Percentiles rank a stretch among this genome's conserved stretches.
phyloP scores from a whole-genome alignment of 768 basidiomycete species.

The Psilocybe subaeruginosa region DNA sequence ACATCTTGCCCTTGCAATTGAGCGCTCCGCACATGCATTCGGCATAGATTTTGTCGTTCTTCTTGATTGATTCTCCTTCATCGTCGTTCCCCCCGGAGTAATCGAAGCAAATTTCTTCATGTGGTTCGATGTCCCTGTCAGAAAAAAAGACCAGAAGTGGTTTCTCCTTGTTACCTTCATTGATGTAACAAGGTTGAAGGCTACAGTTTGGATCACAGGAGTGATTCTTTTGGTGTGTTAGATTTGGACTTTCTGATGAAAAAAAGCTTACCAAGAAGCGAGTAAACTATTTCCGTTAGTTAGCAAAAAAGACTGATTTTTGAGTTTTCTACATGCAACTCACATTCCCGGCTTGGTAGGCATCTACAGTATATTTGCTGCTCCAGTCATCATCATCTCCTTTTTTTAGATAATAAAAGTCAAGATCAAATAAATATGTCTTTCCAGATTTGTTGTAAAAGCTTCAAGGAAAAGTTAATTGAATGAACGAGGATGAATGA shows the following conservation, averaged over 20 bases:
- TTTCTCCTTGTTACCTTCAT: constrained; percentile 73
- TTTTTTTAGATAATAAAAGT: constrained; percentile 67
- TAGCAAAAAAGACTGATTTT: not conserved
- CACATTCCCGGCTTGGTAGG: constrained; percentile 87
- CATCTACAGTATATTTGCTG: constrained; percentile 70
- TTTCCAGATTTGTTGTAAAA: constrained; percentile 74
- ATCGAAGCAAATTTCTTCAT: constrained; percentile 79
- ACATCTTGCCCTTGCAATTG: constrained; percentile 8
- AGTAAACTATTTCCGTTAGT: constrained; percentile 66
- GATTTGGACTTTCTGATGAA: not conserved
- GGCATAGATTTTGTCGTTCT: constrained; percentile 17
- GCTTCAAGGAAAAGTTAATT: constrained; percentile 36
- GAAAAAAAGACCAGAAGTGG: constrained; percentile 74
- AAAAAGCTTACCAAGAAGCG: constrained; percentile 70
- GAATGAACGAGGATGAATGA: not conserved
- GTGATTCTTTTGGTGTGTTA: constrained; percentile 67
- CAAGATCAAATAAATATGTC: constrained; percentile 84
- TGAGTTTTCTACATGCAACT: constrained; percentile 23
- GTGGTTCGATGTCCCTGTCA: constrained; percentile 57
- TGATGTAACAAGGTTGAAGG: constrained; percentile 76
- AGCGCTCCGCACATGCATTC: constrained; percentile 23
- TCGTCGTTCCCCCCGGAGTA: constrained; percentile 52
- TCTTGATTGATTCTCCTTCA: constrained; percentile 9
- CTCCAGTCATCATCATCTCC: constrained; percentile 35
- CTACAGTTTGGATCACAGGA: constrained; percentile 87